phyloP scores from a whole-genome alignment of 164 flowering plant species.

The Stephania japonica region DNA sequence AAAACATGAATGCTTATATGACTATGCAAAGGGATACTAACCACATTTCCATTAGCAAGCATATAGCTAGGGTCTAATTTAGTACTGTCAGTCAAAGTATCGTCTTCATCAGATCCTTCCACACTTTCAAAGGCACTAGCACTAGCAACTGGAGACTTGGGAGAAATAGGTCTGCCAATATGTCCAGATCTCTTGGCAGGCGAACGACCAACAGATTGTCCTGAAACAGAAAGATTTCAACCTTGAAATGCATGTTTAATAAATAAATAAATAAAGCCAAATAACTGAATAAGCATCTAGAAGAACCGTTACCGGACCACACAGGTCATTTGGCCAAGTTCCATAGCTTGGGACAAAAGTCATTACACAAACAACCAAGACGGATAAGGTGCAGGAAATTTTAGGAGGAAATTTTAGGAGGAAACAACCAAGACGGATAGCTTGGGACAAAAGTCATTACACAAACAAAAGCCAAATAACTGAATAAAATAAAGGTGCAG shows the following conservation, averaged over 20 bases:
- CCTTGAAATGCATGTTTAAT: not conserved
- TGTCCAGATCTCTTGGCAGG: constrained; percentile 46
- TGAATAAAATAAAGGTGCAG: not conserved
- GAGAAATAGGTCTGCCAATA: constrained; percentile 64
- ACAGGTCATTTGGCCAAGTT: too few relatives aligned
- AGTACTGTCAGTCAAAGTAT: constrained; percentile 49
- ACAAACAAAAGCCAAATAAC: too few relatives aligned
- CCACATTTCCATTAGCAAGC: constrained; percentile 65
- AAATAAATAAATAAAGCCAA: not conserved
- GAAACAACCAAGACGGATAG: not conserved
- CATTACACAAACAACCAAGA: not conserved
- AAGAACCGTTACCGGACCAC: too few relatives aligned
- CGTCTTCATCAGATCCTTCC: constrained; percentile 91
- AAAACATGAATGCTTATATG: not conserved
- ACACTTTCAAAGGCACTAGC: constrained; percentile 90
- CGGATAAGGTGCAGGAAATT: not conserved
- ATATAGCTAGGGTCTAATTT: constrained; percentile 58
- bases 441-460: not conserved
- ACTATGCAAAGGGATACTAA: constrained; percentile 32
- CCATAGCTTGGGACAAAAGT: not conserved
- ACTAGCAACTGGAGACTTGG: constrained; percentile 95
- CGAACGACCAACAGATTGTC: constrained; percentile 42
- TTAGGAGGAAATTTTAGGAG: too few relatives aligned
- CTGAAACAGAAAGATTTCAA: constrained; percentile 28
- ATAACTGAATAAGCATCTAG: too few relatives aligned